These are phyloP conservation scores for Lepidium didymum DNA, from an alignment of 345 rosid species.

Conservation along the genomic window DNA sequence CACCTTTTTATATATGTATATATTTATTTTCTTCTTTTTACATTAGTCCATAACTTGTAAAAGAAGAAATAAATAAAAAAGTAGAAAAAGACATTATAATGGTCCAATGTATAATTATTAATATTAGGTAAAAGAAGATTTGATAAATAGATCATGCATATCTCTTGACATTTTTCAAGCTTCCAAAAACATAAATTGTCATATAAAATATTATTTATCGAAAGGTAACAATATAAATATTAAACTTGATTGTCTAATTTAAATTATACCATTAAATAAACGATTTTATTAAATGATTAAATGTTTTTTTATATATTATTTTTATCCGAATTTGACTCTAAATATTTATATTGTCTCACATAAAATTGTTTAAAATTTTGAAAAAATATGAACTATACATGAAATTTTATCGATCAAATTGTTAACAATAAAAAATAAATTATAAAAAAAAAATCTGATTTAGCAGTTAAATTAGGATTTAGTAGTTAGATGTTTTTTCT, in stretches of 20 bases:
- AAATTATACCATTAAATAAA: too few species aligned
- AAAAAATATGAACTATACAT: too few species aligned
- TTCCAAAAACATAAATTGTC: neutral
- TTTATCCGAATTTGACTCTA: too few species aligned
- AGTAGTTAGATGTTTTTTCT: too few species aligned
- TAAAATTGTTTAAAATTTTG: neutral
- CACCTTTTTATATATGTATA: neutral
- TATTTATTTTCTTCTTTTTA: neutral
- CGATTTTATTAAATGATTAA: too few species aligned
- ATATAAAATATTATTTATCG: neutral
- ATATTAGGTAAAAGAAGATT: constrained; percentile 9
- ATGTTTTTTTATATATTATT: too few species aligned
- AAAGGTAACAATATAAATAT: neutral
- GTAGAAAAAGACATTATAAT: constrained; percentile 17
- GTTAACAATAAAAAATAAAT: too few species aligned
- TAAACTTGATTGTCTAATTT: neutral
- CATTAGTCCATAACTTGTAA: constrained; percentile 9
- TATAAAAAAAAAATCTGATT: too few species aligned
- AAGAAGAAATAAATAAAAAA: constrained; percentile 17
- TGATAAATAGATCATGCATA: constrained; percentile 12
- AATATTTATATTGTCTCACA: too few species aligned
- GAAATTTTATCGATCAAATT: too few species aligned
- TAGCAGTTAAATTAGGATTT: too few species aligned
- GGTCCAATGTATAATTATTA: constrained; percentile 22
- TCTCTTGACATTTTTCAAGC: neutral